Conservation (phyloP, 2,329 filamentous ascomycete species). For the Blastomyces parvus region DNA sequence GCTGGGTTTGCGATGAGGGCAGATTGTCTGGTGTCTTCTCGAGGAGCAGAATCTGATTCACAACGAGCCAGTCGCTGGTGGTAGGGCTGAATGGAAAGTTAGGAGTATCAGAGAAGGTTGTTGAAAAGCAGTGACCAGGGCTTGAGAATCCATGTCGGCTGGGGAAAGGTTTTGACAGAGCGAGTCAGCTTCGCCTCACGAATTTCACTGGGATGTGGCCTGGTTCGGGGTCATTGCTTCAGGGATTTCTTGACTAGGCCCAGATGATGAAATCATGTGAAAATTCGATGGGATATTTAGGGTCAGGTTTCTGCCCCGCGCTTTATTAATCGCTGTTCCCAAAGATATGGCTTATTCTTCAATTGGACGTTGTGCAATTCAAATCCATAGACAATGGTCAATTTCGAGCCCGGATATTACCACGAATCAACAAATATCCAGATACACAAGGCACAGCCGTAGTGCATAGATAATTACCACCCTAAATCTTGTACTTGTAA, state of each 20-base stretch:
- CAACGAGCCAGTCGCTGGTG: constrained; percentile 14
- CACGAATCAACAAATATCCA: not conserved
- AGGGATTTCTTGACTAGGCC: no score
- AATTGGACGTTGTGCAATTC: no score
- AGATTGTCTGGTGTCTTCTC: no score
- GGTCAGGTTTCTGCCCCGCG: no score
- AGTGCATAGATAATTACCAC: not conserved
- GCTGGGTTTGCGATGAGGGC: constrained; percentile 8
- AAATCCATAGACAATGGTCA: no score
- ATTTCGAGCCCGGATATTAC: not conserved
- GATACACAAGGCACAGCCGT: not conserved
- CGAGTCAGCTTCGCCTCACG: not conserved
- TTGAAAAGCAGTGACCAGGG: constrained; percentile 12
- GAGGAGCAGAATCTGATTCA: constrained; percentile 13
- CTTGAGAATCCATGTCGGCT: not conserved
- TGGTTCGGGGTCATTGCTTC: no score
- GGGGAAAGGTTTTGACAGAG: not conserved
- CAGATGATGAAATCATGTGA: no score
- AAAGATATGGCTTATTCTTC: no score
- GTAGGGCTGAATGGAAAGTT: constrained; percentile 9
- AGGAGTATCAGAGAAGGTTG: constrained; percentile 10
- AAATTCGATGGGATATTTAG: no score
- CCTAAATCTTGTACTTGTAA: not conserved
- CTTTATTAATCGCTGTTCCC: no score
- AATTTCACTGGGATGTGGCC: no score